A percentile compares a stretch with the other conserved stretches of the same genome.
These are phyloP conservation scores for Saccharomyces pastorianus DNA, from an alignment of 1,139 yeast genomes.

Conservation along the genomic window DNA sequence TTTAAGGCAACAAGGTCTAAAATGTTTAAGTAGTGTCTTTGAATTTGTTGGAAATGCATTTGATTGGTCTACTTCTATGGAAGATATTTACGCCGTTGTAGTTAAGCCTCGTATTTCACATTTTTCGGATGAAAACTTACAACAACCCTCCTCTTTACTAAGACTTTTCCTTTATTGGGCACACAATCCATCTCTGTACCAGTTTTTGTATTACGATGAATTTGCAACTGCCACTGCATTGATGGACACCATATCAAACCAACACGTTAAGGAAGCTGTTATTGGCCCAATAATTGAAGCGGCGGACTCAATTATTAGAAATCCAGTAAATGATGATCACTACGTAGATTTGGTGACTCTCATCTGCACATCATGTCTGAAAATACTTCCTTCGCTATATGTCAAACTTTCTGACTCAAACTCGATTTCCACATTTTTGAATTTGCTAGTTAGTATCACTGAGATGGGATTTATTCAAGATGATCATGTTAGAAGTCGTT, in stretches of 20 bases:
- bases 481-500: conserved; percentile 44
- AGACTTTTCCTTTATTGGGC: conserved; percentile 62
- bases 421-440: conserved; percentile 46
- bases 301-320: conserved; percentile 40
- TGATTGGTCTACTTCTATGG: conserved; percentile 52
- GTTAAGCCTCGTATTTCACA: conserved; percentile 58
- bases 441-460: conserved; percentile 47
- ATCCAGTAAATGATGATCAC: conserved; percentile 39
- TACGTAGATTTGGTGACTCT: conserved; percentile 44
- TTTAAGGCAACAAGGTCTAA: conserved; percentile 55
- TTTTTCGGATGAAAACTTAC: conserved; percentile 71
- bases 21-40: conserved; percentile 47
- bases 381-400: conserved; percentile 44
- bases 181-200: conserved; percentile 39
- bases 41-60: conserved; percentile 39
- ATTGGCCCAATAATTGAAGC: conserved; percentile 50
- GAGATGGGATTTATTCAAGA: conserved; percentile 55
- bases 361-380: conserved; percentile 49
- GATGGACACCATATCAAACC: conserved; percentile 45
- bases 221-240: conserved; percentile 49
- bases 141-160: conserved; percentile 74
- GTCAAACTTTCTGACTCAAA: conserved; percentile 38
- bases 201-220: conserved; percentile 51
- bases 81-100: conserved; percentile 44
- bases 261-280: conserved; percentile 62